Base-by-base conservation (phyloP, 2,329 filamentous ascomycete species). In the Scytalidium sp. region DNA sequence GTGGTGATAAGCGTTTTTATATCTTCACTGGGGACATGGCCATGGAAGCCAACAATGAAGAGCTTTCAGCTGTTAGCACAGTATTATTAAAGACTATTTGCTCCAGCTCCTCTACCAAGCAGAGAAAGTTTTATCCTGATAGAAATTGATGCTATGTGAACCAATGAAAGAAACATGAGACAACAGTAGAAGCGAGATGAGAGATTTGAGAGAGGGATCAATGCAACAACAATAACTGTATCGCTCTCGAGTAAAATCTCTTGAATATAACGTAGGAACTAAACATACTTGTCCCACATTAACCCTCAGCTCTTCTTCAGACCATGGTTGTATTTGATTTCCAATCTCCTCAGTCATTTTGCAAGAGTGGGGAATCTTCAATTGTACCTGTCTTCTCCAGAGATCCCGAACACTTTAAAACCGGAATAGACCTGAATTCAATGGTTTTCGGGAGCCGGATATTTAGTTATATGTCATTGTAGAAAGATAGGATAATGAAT, bases 11-110 rank as follows among this genome's bases (percentile, higher is more conserved):
- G 55, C 7, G 62, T 67, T 52, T 70, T 71, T 54, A 75, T 70
- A 49, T 73, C 66, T 11, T 66, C 58, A 48, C 64, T 71, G 5
- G 66, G 63, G 6, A 61, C 62, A 40, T 66, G 59, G 40, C 68
- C 70, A 50, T 73, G 58, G 39, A 74, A 74, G 19, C 71, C 71
- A 51, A 73, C 68, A 36, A 70, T 68, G 49, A 75, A 73, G 41
- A 73, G 66, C 71, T 75, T 39, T 6, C 19, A 25, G 21, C 41
- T 21, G 39, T 56, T 32, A 55, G 52, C 22, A 40, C 39, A 17
- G 10, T 22, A 13, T 45, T 43, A 27, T 40, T 17, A 46, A 22
- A 19, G 7, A 29, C 23, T 2, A 36, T 27, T 27, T 27, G 25
- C 25, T 27, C 42, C 45, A 41, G 50, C 17, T 44, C 32, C 39